A percentile compares a stretch with the other conserved stretches of the same genome.
Conservation (phyloP, 1,284 basidiomycete genomes). For the Lentinula novae-zelandiae region DNA sequence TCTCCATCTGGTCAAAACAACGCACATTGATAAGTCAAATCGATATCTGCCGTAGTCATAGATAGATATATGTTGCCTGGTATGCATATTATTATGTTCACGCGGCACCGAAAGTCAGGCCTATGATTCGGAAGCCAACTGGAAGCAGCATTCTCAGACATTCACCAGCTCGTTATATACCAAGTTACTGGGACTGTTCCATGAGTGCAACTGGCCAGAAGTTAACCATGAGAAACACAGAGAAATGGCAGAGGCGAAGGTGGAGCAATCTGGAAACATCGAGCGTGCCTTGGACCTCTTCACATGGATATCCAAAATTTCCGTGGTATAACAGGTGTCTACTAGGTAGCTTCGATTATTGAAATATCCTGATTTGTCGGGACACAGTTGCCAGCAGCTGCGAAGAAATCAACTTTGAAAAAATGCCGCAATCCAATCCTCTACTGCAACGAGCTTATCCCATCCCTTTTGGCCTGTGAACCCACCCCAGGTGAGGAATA, state of each 20-base stretch:
- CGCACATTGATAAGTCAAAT: too few species aligned
- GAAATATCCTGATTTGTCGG: background rate
- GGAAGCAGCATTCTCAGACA: too few species aligned
- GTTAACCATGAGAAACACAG: background rate
- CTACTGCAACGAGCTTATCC: constrained; percentile 40
- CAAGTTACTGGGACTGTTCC: background rate
- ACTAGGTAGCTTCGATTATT: too few species aligned
- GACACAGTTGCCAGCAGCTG: background rate
- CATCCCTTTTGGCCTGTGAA: constrained; percentile 45
- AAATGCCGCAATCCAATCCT: constrained; percentile 34
- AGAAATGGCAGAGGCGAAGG: background rate
- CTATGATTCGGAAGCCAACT: too few species aligned
- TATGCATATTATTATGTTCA: too few species aligned
- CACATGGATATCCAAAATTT: too few species aligned
- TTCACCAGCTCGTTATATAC: background rate
- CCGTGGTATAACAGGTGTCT: too few species aligned
- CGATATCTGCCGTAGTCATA: too few species aligned
- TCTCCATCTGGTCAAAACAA: too few species aligned
- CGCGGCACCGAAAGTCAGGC: too few species aligned
- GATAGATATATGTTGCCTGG: too few species aligned
- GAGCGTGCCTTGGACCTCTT: too few species aligned
- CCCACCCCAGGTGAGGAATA: constrained; percentile 44
- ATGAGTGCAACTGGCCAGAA: background rate
- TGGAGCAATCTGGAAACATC: background rate
- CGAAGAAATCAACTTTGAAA: background rate